Percentiles rank a stretch among this genome's conserved stretches.
Evolutionary conservation across 1,284 basidiomycete genomes (phyloP).

Genomic region (Leucoagaricus sp.): DNA sequence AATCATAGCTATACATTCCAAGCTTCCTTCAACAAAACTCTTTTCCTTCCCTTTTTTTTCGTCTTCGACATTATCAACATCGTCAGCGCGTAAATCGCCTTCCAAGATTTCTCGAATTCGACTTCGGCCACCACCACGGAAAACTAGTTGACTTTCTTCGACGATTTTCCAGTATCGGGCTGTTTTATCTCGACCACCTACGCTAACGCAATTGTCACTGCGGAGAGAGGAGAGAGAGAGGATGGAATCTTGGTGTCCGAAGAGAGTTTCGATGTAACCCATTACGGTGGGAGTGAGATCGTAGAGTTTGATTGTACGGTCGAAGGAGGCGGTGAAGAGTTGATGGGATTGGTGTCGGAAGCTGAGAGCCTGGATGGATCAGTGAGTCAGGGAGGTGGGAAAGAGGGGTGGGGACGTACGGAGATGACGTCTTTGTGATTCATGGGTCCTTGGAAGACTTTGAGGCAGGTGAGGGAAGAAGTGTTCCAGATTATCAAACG

Average conservation of each 20-base stretch:
- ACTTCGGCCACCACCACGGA: slow-evolving; percentile 88
- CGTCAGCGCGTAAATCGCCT: slow-evolving; percentile 67
- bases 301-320: slow-evolving; percentile 91
- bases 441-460: slow-evolving; percentile 63
- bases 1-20: slow-evolving; percentile 93
- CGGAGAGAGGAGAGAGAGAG: slow-evolving; percentile 79
- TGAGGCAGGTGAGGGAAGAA: slow-evolving; percentile 71
- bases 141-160: slow-evolving; percentile 95
- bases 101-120: slow-evolving; percentile 80
- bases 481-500: slow-evolving; percentile 85
- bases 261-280: slow-evolving; percentile 95
- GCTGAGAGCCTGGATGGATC: slow-evolving; percentile 29
- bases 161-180: slow-evolving; percentile 96
- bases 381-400: slow-evolving; percentile 6
- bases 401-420: slow-evolving; percentile 47
- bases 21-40: slow-evolving; percentile 84
- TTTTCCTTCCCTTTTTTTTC: slow-evolving; percentile 38
- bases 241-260: slow-evolving; percentile 94
- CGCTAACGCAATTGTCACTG: slow-evolving; percentile 84
- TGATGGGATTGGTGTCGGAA: slow-evolving; percentile 87
- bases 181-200: slow-evolving; percentile 90
- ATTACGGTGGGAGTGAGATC: slow-evolving; percentile 79
- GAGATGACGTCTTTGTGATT: slow-evolving; percentile 87
- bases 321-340: slow-evolving; percentile 87
- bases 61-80: slow-evolving; percentile 36